Evolutionary conservation across 2,329 filamentous ascomycete genomes (phyloP).

Genomic region (Nemania serpens): DNA sequence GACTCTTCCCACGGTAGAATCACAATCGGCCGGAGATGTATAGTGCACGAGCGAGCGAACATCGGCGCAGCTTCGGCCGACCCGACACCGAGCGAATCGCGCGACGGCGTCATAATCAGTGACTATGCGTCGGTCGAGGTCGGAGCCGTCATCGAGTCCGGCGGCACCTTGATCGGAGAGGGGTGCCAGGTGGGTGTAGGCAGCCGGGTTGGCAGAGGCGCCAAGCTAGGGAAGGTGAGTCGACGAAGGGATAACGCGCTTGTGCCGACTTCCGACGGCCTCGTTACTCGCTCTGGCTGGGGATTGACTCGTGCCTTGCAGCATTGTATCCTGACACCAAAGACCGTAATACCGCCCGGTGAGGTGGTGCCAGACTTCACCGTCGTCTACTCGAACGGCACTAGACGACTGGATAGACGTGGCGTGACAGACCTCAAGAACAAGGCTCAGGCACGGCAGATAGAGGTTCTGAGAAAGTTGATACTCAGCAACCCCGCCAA

Average conservation of each 20-base stretch:
- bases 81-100: slow-evolving; percentile 38
- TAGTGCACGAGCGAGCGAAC: slow-evolving; percentile 73
- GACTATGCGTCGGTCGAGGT: slow-evolving; percentile 68
- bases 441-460: slow-evolving; percentile 67
- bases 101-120: slow-evolving; percentile 59
- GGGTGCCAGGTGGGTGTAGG: slow-evolving; percentile 65
- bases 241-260: background rate
- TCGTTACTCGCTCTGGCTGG: background rate
- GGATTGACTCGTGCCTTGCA: slow-evolving; percentile 37
- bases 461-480: slow-evolving; percentile 68
- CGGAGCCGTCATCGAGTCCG: slow-evolving; percentile 63
- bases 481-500: slow-evolving; percentile 67
- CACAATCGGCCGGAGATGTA: slow-evolving; percentile 78
- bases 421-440: slow-evolving; percentile 67
- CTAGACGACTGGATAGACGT: slow-evolving; percentile 61
- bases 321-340: slow-evolving; percentile 73
- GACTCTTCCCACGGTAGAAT: slow-evolving; percentile 80
- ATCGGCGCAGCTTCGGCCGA: slow-evolving; percentile 53
- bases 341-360: slow-evolving; percentile 61
- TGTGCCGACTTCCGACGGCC: background rate
- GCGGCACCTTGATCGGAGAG: slow-evolving; percentile 65
- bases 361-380: slow-evolving; percentile 67
- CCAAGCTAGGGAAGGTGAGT: slow-evolving; percentile 64
- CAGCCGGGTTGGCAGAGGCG: slow-evolving; percentile 62
- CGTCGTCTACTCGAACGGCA: slow-evolving; percentile 70